These are phyloP conservation scores for Lophium mytilinum DNA, from an alignment of 495 filamentous ascomycete genomes.

Conservation along the genomic window DNA sequence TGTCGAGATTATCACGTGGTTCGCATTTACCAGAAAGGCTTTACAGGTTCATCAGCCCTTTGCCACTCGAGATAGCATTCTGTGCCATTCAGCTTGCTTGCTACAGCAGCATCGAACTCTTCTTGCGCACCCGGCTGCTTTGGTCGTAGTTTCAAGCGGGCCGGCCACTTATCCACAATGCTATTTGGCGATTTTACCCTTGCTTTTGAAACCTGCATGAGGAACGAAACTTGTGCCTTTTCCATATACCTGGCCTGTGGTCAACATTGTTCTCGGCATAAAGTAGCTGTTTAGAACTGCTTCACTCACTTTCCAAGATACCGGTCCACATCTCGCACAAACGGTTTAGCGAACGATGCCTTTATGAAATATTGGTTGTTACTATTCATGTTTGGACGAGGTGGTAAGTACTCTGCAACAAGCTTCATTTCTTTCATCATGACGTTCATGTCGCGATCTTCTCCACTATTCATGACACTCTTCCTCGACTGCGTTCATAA, in stretches of 20 bases:
- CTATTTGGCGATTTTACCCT: slow-evolving; percentile 12
- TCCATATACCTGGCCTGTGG: too few relatives aligned
- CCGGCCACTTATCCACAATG: slow-evolving; percentile 22
- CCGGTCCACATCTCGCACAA: not conserved
- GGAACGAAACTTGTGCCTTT: not conserved
- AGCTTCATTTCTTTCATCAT: not conserved
- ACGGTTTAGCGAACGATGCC: not conserved
- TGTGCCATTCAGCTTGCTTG: not conserved
- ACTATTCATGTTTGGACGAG: not conserved
- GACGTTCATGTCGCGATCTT: not conserved
- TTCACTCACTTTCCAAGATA: slow-evolving; percentile 1
- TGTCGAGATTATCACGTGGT: too few relatives aligned
- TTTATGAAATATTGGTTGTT: not conserved
- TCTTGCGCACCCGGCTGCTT: not conserved
- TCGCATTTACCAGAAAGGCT: too few relatives aligned
- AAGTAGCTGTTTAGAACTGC: not conserved
- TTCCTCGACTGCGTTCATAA: slow-evolving; percentile 25
- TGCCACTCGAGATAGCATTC: slow-evolving; percentile 23
- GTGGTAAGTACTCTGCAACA: not conserved
- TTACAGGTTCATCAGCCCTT: slow-evolving; percentile 2
- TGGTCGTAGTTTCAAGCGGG: not conserved
- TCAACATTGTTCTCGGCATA: not conserved
- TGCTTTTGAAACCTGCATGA: not conserved
- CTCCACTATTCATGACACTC: not conserved
- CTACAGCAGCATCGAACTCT: slow-evolving; percentile 10